Base-by-base conservation (phyloP, 2,329 filamentous ascomycete species). In the Herpotrichia juniperi region DNA sequence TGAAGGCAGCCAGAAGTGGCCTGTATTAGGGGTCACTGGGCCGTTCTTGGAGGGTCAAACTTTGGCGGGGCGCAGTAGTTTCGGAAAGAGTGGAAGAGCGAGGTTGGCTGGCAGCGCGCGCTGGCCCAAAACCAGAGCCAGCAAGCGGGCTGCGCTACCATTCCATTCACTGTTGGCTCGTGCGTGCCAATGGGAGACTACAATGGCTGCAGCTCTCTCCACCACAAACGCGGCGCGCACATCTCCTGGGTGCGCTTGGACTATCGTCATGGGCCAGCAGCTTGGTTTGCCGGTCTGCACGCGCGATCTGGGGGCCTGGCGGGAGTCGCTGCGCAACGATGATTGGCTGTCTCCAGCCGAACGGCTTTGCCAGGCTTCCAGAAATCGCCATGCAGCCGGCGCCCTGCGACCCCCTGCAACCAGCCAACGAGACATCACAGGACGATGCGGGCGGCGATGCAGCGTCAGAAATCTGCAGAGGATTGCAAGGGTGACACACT, bases 231-330 rank as follows among this genome's bases (percentile, higher is more conserved):
- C 63, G 61, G 62, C 59, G 57, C 58, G 60, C 54, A 8, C 37
- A 3, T 24, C 21, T 24, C 5, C 48, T 61, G 63, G 62, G 57
- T 47, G 59, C 57, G 64, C 62, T 47, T 39, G 44, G 44, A 39
- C 42, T 30, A 31, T 31, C 43, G 50, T 40, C 51, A 51, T 54
- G 56, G 56, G 52, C 52, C 54, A 55, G 44, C 56, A 43, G 56
- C 42, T 45, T 51, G 56, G 56, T 55, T 54, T 54, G 52, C 46
- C 46, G 44, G 49, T 37, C 53, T 52, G 53, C 49, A 67, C 66
- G 66, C 64, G 62, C 65, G 62, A 70, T 71, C 67, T 64, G 63
- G 65, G 65, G 63, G 64, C 59, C 47, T 46, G 25, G 45, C 46
- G 61, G 62, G 53, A 58, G 57, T 54, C 51, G 53, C 34, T 53